phyloP scores from a whole-genome alignment of 2,329 filamentous ascomycete species.

The Talaromyces piceae region DNA sequence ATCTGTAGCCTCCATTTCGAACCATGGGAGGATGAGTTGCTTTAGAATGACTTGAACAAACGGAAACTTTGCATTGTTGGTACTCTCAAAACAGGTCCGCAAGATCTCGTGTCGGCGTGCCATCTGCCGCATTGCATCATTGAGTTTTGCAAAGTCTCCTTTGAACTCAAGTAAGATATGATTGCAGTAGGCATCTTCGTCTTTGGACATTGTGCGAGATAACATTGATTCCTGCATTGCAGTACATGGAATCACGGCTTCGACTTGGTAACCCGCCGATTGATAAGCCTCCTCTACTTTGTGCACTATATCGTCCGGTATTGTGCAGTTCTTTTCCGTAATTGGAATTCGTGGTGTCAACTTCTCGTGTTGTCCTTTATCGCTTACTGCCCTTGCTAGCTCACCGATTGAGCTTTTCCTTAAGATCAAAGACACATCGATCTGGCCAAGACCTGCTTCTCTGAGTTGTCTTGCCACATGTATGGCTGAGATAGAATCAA shows the following conservation, averaged over 20 bases:
- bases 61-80: slow-evolving; percentile 52
- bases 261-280: slow-evolving; percentile 31
- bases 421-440: slow-evolving; percentile 65
- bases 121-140: slow-evolving; percentile 56
- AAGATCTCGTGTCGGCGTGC: slow-evolving; percentile 65
- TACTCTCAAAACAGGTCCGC: slow-evolving; percentile 64
- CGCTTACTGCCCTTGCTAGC: slow-evolving; percentile 38
- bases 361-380: background rate
- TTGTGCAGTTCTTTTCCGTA: slow-evolving; percentile 12
- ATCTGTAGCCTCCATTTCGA: slow-evolving; percentile 37
- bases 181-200: slow-evolving; percentile 60
- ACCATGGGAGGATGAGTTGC: slow-evolving; percentile 39
- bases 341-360: background rate
- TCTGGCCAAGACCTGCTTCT: slow-evolving; percentile 34
- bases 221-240: slow-evolving; percentile 86
- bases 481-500: slow-evolving; percentile 81
- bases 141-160: slow-evolving; percentile 45
- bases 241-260: slow-evolving; percentile 68
- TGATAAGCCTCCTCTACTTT: slow-evolving; percentile 27
- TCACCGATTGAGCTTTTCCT: slow-evolving; percentile 58
- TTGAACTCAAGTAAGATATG: slow-evolving; percentile 57
- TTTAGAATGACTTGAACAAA: slow-evolving; percentile 66
- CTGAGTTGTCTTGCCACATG: slow-evolving; percentile 54
- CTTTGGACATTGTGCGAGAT: slow-evolving; percentile 43
- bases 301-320: slow-evolving; percentile 20